Evolutionary conservation across 805 yeast genomes (phyloP), one percentile per base, ranked within the genome.

Genomic region (Brettanomyces bruxellensis): DNA sequence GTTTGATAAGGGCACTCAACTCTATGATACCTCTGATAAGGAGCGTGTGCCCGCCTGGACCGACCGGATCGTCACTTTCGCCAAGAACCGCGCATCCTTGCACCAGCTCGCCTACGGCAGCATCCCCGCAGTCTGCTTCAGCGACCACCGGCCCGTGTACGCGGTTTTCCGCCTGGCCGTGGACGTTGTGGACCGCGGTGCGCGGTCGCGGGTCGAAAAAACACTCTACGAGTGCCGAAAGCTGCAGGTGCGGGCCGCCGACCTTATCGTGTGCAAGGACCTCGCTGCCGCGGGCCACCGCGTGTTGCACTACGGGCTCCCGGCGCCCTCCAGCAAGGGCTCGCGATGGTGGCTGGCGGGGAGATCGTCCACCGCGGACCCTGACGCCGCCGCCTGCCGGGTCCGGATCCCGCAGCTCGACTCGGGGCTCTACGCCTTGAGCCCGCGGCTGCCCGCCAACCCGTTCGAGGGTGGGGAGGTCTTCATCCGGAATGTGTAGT

Each of bases 31-130:
- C 0, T 82, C 95, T 38, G 98, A 91, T 57, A 93, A 93, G 64
- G 82, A 81, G 63, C 76, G 99, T 51, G 81, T 86, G 11, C 99
- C 99, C 1, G 95, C 99, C 0, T 93, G 99, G 99, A 90, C 98
- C 3, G 99, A 93, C 66, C 69, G 99, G 47, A 81, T 91, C 32
- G 64, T 90, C 42, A 81, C 79, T 56, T 55, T 69, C 46, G 65
- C 73, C 3, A 69, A 84, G 25, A 81, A 85, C 13, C 72, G 75
- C 34, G 69, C 47, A 25, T 28, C 74, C 9, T 61, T 90, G 47
- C 70, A 67, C 40, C 91, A 85, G 50, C 51, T 73, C 1, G 64
- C 68, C 6, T 93, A 91, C 60, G 73, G 78, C 12, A 70, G 83
- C 44, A 77, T 72, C 8, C 76, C 71, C 22, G 69, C 72, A 24